Evolutionary conservation across 208 protist genomes (phyloP).

Genomic region (Acanthamoeba lenticulata): DNA sequence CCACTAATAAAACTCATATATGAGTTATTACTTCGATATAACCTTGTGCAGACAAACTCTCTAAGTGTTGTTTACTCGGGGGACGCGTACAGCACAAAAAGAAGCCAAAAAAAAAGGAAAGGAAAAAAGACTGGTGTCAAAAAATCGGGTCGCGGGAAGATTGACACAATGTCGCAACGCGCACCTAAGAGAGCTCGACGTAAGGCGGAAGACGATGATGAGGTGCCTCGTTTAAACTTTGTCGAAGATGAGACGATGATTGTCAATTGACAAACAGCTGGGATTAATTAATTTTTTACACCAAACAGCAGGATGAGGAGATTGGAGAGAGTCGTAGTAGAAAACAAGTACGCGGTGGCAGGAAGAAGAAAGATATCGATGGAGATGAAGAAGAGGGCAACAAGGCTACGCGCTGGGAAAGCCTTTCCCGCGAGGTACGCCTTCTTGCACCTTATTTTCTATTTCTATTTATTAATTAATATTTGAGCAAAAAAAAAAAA

Average conservation of each 20-base stretch:
- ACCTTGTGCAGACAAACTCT: neutral
- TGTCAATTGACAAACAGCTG: too few relatives aligned
- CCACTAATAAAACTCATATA: neutral
- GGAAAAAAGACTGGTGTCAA: too few relatives aligned
- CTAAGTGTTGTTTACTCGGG: neutral
- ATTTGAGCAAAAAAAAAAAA: too few relatives aligned
- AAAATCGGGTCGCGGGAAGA: too few relatives aligned
- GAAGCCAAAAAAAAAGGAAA: neutral
- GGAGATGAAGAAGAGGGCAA: neutral
- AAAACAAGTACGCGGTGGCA: neutral
- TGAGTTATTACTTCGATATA: neutral
- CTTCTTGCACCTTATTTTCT: neutral
- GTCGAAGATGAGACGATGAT: too few relatives aligned
- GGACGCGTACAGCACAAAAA: neutral
- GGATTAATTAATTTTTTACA: neutral
- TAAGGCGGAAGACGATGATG: neutral
- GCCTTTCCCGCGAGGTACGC: slow-evolving; percentile 30
- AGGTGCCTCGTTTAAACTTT: too few relatives aligned
- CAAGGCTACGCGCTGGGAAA: neutral
- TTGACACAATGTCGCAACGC: neutral
- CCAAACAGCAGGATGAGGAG: neutral
- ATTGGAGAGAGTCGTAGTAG: neutral
- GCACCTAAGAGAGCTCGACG: neutral
- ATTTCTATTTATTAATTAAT: too few relatives aligned
- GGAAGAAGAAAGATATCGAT: neutral